Base-by-base conservation (phyloP, 1,284 basidiomycete genomes). In the Abortiporus biennis region DNA sequence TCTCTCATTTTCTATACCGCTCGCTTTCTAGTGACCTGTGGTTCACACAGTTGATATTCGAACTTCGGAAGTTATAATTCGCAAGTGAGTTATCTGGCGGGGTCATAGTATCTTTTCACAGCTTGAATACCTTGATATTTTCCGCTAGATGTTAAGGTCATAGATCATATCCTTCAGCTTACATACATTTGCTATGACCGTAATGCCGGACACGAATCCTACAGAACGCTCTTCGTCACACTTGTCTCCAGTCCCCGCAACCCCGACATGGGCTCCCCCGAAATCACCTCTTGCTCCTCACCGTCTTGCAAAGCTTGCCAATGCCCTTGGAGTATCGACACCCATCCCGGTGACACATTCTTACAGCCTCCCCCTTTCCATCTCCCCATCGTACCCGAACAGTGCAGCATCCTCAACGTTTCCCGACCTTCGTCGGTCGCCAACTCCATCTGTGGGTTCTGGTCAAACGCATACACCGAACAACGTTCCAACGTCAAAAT, bases 311-410 rank as follows among this genome's bases (percentile, higher is more conserved):
- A 85, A 83, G 51, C 69, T 90, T 24, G 86, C 85, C 19, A 90
- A 90, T 54, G 86, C 87, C 2, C 75, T 90, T 32, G 86, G 86
- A 40, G 77, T 90, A 21, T 72, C 83, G 2, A 81, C 80, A 0
- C 85, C 85, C 1, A 58, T 83, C 33, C 86, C 85, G 6, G 66
- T 44, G 59, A 38, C 54, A 63, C 49, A 39, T 54, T 43, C 47
- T 54, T 33, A 52, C 54, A 32, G 59, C 57, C 20, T 62, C 66
- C 34, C 54, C 62, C 25, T 66, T 15, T 33, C 55, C 40, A 57
- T 54, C 40, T 52, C 42, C 15, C 16, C 55, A 27, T 49, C 55
- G 27, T 54, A 44, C 24, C 54, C 57, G 15, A 51, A 54, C 45
- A 56, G 63, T 2, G 46, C 60, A 32, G 54, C 61, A 54, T 71